Evolutionary conservation across 2,329 filamentous ascomycete genomes (phyloP), one percentile per base, ranked within the genome.

Genomic region (Capronia epimyces): DNA sequence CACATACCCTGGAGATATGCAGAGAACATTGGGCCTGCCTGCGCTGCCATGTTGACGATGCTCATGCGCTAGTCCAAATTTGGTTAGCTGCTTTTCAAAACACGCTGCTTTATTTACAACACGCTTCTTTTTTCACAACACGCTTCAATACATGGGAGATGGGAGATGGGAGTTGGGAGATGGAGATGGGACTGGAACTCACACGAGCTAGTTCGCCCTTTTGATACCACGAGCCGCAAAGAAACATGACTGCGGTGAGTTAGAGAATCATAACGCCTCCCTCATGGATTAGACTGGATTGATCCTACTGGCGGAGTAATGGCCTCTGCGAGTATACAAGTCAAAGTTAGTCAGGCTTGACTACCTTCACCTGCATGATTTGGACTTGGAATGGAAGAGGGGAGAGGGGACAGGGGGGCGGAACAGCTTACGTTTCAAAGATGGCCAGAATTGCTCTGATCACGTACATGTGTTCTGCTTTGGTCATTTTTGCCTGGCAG

Each of bases 1-100:
- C 25, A 27, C 25, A 6, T 27, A 27, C 25, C 5, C 25, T 79
- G 76, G 0, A 80, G 66, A 51, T 79, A 80, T 1, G 77, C 77
- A 13, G 75, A 76, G 43, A 80, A 74, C 75, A 80, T 79, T 5
- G 8, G 63, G 65, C 1, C 32, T 6, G 16, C 32, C 13, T n/a
- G 13, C 5, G 32, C 16, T 5, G 32, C 32, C 13, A 18, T 18
- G 16, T 36, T 36, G 5, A 36, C 16, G 6, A 36, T 36, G 5
- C 6, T 13, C 32, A 36, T 36, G n/a, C 27, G 27, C n/a, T n/a
- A n/a, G 27, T n/a, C 27, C 8, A n/a, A n/a, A n/a, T n/a, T n/a
- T n/a, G n/a, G n/a, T n/a, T n/a, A n/a, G n/a, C n/a, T n/a, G n/a
- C n/a, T n/a, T n/a, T n/a, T n/a, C n/a, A n/a, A n/a, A n/a, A n/a